A percentile compares a stretch with the other conserved stretches of the same genome.
Evolutionary conservation across 495 filamentous ascomycete genomes (phyloP).

Genomic region (Hyaloscypha bicolor): DNA sequence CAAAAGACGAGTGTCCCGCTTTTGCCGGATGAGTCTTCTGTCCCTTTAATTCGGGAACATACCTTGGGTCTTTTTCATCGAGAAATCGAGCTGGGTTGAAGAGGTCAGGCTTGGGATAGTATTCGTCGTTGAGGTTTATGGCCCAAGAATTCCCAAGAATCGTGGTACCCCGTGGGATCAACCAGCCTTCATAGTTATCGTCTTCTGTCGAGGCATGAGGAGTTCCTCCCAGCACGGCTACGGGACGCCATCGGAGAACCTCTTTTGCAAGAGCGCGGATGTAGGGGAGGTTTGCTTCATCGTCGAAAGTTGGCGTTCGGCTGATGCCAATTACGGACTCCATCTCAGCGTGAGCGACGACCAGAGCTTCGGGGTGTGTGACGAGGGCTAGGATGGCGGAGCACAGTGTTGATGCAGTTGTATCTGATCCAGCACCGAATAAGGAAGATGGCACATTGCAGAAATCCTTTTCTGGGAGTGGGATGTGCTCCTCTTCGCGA

Average conservation of each 20-base stretch:
- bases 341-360: conserved; percentile 47
- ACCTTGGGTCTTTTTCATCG: conserved; percentile 34
- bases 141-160: conserved; percentile 54
- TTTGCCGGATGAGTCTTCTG: conserved; percentile 43
- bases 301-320: conserved; percentile 47
- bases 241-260: conserved; percentile 54
- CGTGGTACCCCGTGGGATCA: conserved; percentile 55
- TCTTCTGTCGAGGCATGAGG: conserved; percentile 60
- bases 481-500: conserved; percentile 45
- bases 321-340: conserved; percentile 47
- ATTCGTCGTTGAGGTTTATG: conserved; percentile 61
- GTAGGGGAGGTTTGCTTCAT: conserved; percentile 49
- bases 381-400: conserved; percentile 48
- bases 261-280: conserved; percentile 49
- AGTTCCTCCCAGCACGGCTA: conserved; percentile 55
- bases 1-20: conserved; percentile 49
- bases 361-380: conserved; percentile 45
- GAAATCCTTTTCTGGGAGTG: conserved; percentile 55
- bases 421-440: conserved; percentile 69
- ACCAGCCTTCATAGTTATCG: conserved; percentile 55
- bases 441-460: conserved; percentile 59
- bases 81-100: conserved; percentile 59
- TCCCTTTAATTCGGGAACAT: conserved; percentile 9
- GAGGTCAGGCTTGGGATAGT: conserved; percentile 59
- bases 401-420: conserved; percentile 52